Evolutionary conservation across 805 yeast genomes (phyloP).

Genomic region (Candida rishiriensis): DNA sequence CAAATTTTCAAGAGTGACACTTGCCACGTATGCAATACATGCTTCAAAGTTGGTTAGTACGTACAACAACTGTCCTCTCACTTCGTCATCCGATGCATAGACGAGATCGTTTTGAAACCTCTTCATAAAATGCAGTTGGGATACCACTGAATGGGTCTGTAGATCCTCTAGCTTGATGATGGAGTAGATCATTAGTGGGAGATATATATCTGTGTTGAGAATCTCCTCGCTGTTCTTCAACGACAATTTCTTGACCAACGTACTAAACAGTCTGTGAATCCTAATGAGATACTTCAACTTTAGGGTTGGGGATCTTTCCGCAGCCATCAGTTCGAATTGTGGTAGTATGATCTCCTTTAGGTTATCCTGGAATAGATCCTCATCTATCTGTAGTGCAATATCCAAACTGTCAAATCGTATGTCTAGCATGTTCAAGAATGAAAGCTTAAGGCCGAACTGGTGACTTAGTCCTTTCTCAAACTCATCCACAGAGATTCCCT

Average conservation of each 20-base stretch:
- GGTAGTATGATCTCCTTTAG: slow-evolving; percentile 25
- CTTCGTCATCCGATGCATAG: slow-evolving; percentile 25
- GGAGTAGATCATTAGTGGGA: slow-evolving; percentile 32
- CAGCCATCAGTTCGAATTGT: slow-evolving; percentile 28
- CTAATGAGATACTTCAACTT: slow-evolving; percentile 28
- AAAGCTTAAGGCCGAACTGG: slow-evolving; percentile 25
- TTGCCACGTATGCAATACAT: slow-evolving; percentile 29
- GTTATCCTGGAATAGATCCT: slow-evolving; percentile 15
- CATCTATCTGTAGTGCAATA: slow-evolving; percentile 26
- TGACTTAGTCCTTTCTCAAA: slow-evolving; percentile 24
- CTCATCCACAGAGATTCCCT: slow-evolving; percentile 27
- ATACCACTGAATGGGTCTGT: slow-evolving; percentile 24
- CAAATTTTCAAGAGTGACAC: slow-evolving; percentile 30
- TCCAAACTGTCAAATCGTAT: slow-evolving; percentile 26
- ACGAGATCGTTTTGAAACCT: slow-evolving; percentile 28
- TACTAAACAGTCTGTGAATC: slow-evolving; percentile 27
- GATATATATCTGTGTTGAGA: slow-evolving; percentile 31
- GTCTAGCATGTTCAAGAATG: slow-evolving; percentile 20
- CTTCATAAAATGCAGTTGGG: slow-evolving; percentile 31
- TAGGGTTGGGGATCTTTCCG: slow-evolving; percentile 31
- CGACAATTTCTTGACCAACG: slow-evolving; percentile 19
- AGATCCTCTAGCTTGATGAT: slow-evolving; percentile 28
- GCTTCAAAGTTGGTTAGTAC: slow-evolving; percentile 35
- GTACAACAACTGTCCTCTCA: slow-evolving; percentile 30
- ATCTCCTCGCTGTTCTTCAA: slow-evolving; percentile 5